Percentiles rank a stretch among this genome's conserved stretches.
phyloP scores from a whole-genome alignment of 306 rosid genomes.

The Sicyos baderoa region DNA sequence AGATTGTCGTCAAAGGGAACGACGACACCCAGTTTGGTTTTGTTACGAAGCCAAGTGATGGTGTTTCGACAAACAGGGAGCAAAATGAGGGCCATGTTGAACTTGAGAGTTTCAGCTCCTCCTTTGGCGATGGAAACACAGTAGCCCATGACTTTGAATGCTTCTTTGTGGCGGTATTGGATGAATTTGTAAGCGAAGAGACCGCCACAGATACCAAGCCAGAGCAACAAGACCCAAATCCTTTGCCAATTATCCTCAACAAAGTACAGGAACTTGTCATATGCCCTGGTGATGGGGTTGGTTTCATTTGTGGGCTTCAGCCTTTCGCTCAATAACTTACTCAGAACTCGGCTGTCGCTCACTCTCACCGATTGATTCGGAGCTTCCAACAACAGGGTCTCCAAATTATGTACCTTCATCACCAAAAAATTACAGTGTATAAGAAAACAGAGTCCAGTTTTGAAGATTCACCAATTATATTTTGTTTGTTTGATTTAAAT shows the following conservation, averaged over 20 bases:
- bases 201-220: conserved; percentile 30
- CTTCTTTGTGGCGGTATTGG: conserved; percentile 37
- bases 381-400: conserved; percentile 43
- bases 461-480: no score
- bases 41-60: conserved; percentile 61
- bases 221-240: conserved; percentile 43
- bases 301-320: conserved; percentile 40
- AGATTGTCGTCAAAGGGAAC: conserved; percentile 57
- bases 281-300: conserved; percentile 27
- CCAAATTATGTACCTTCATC: conserved; percentile 36
- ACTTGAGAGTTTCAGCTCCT: conserved; percentile 53
- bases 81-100: conserved; percentile 52
- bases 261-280: conserved; percentile 33
- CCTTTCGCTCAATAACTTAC: conserved; percentile 47
- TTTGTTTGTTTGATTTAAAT: background rate
- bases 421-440: background rate
- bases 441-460: background rate
- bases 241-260: conserved; percentile 48
- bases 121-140: conserved; percentile 57
- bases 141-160: conserved; percentile 40
- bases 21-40: conserved; percentile 36
- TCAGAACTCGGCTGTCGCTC: conserved; percentile 40
- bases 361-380: conserved; percentile 43
- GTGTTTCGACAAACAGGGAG: conserved; percentile 59
- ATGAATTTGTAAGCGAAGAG: conserved; percentile 45